Base-by-base conservation (phyloP, 345 rosid species). In the Clausena lansium region DNA sequence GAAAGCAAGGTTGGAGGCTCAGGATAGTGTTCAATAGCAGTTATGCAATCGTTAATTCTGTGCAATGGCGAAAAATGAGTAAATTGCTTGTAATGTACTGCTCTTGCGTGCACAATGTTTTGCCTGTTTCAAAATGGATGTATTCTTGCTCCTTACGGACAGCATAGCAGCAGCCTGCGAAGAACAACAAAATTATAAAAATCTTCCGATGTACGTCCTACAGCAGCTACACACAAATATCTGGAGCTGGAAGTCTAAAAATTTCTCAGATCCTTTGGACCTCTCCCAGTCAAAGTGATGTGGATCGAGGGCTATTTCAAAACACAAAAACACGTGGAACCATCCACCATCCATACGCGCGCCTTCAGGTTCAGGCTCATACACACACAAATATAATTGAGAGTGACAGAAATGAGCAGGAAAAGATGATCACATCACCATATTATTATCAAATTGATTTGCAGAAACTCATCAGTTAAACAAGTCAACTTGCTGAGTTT, bases 401-500 rank as follows among this genome's bases (percentile, higher is more conserved):
- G 54, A 74, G 55, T 59, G 35, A 68, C 54, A 55, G 65, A 66
- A 67, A 71, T 13, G 55, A 57, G 5, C 7, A 66, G 30, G 60
- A 27, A 32, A n/a, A 47, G 73, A 57, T 22, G 30, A 75, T 75
- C 32, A 63, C 47, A 76, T 45, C 24, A 75, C 64, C 62, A 70
- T 30, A 24, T 64, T 47, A 57, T 77, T 70, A 11, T 32, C 55
- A 30, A 14, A 36, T 60, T 27, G 41, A 59, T 45, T 30, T 36
- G 72, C 68, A 76, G 61, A 73, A 74, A 47, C 75, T 66, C 28
- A 71, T 47, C 69, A 38, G 61, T n/a, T 22, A 58, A 73, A 63
- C 58, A 67, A 64, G 63, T 63, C 78, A 32, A 36, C 24, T 68
- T 39, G 68, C 65, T 70, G 24, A 25, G 52, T 32, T 63, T 74